These are phyloP conservation scores for Ascocoryne sarcoides DNA, from an alignment of 2,329 filamentous ascomycete species.

Conservation along the genomic window DNA sequence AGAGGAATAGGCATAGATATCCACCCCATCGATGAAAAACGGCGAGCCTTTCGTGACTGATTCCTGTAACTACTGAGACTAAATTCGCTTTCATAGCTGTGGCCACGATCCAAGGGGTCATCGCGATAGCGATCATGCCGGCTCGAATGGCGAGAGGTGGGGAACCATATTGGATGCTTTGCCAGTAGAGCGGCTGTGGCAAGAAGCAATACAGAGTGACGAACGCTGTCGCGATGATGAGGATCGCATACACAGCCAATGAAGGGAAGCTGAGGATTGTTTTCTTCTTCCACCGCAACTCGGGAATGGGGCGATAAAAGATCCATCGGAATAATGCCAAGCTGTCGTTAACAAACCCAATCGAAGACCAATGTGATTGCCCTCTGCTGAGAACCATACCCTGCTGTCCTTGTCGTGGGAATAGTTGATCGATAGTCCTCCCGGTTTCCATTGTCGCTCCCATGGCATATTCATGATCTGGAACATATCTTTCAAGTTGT, in stretches of 20 bases:
- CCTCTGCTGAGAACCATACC: slow-evolving; percentile 45
- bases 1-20: slow-evolving; percentile 75
- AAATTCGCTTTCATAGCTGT: slow-evolving; percentile 88
- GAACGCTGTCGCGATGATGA: slow-evolving; percentile 60
- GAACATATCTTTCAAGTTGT: slow-evolving; percentile 47
- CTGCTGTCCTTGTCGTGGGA: slow-evolving; percentile 60
- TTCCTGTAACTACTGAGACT: slow-evolving; percentile 74
- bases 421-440: slow-evolving; percentile 51
- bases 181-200: slow-evolving; percentile 81
- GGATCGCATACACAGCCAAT: slow-evolving; percentile 59
- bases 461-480: slow-evolving; percentile 52
- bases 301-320: slow-evolving; percentile 80
- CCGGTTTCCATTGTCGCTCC: slow-evolving; percentile 44
- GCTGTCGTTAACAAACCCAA: slow-evolving; percentile 65
- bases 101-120: slow-evolving; percentile 88
- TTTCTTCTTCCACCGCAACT: slow-evolving; percentile 57
- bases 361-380: slow-evolving; percentile 66
- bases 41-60: slow-evolving; percentile 85
- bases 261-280: slow-evolving; percentile 70
- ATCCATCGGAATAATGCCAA: slow-evolving; percentile 80
- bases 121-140: slow-evolving; percentile 85
- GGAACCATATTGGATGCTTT: slow-evolving; percentile 78
- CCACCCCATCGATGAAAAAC: slow-evolving; percentile 89
- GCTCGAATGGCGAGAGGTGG: slow-evolving; percentile 79
- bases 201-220: slow-evolving; percentile 76